These are phyloP conservation scores for Phytopythium cucurbitacearum DNA, from an alignment of 352 stramenopile genomes.

Conservation along the genomic window DNA sequence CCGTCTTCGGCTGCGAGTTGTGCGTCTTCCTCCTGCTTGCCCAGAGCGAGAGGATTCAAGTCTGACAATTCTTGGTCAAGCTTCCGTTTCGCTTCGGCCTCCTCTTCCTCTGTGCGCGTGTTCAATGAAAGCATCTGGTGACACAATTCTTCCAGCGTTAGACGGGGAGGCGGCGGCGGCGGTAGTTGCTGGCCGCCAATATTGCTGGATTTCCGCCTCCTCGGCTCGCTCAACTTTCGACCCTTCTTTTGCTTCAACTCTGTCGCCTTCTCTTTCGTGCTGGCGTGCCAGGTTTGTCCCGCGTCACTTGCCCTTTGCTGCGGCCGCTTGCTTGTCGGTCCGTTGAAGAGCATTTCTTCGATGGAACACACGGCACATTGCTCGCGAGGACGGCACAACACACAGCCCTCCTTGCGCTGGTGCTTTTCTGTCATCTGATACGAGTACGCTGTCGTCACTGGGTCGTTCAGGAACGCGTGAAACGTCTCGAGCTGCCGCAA, in stretches of 20 bases:
- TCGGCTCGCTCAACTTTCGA: no score
- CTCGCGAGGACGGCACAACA: constrained; percentile 1
- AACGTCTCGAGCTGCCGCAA: constrained; percentile 68
- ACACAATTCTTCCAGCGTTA: constrained; percentile 28
- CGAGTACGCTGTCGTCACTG: no score
- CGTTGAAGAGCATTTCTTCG: neutral
- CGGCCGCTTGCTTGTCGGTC: neutral
- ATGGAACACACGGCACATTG: constrained; percentile 2
- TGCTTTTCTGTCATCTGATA: constrained; percentile 8
- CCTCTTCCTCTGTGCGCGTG: constrained; percentile 32
- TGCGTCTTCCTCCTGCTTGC: constrained; percentile 25
- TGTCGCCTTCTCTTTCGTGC: no score
- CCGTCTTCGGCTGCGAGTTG: no score
- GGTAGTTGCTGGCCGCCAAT: no score
- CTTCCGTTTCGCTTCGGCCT: constrained; percentile 22
- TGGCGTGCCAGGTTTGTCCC: no score
- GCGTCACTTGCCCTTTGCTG: no score
- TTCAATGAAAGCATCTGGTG: constrained; percentile 23
- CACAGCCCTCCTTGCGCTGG: constrained; percentile 14
- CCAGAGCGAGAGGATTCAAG: constrained; percentile 14
- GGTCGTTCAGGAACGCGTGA: constrained; percentile 37
- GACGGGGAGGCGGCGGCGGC: neutral
- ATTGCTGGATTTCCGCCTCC: no score
- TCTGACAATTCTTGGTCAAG: constrained; percentile 31
- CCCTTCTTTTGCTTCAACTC: no score